Percentiles rank a stretch among this genome's conserved stretches.
Conservation (phyloP, 2,329 filamentous ascomycete genomes). For the Trichoderma sp. region DNA sequence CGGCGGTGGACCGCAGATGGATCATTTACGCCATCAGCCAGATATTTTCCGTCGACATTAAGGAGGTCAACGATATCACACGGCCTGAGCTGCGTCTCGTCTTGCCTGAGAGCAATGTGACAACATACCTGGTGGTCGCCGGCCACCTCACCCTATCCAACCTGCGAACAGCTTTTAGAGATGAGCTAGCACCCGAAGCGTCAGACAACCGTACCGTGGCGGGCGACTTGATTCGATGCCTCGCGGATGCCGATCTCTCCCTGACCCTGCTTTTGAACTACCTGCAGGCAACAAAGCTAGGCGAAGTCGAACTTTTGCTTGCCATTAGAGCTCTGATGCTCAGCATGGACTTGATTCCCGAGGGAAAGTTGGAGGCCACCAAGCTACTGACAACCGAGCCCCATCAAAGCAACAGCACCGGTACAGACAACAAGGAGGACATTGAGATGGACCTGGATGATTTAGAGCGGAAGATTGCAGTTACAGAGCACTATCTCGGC, state of each 20-base stretch:
- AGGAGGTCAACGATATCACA: slow-evolving; percentile 41
- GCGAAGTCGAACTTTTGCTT: slow-evolving; percentile 65
- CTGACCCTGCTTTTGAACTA: slow-evolving; percentile 67
- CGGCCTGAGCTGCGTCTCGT: slow-evolving; percentile 38
- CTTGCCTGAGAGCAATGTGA: slow-evolving; percentile 54
- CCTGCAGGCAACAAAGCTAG: slow-evolving; percentile 65
- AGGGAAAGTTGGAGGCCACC: slow-evolving; percentile 37
- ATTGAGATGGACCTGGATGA: slow-evolving; percentile 59
- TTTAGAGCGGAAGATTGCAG: slow-evolving; percentile 65
- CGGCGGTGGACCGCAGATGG: slow-evolving; percentile 64
- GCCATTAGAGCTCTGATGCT: slow-evolving; percentile 67
- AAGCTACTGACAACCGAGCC: slow-evolving; percentile 37
- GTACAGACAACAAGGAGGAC: slow-evolving; percentile 32
- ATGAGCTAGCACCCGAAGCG: slow-evolving; percentile 46
- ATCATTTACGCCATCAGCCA: slow-evolving; percentile 64
- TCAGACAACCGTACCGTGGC: slow-evolving; percentile 51
- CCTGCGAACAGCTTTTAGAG: slow-evolving; percentile 57
- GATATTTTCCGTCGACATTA: slow-evolving; percentile 56
- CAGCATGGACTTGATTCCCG: slow-evolving; percentile 63
- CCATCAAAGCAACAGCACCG: slow-evolving; percentile 25
- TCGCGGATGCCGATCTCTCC: slow-evolving; percentile 67
- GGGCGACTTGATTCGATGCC: slow-evolving; percentile 61
- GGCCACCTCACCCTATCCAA: slow-evolving; percentile 63
- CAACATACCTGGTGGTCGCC: slow-evolving; percentile 60
- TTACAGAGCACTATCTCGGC: slow-evolving; percentile 67